phyloP scores from a whole-genome alignment of 2,329 filamentous ascomycete genomes.

The Coniochaeta prunicola region DNA sequence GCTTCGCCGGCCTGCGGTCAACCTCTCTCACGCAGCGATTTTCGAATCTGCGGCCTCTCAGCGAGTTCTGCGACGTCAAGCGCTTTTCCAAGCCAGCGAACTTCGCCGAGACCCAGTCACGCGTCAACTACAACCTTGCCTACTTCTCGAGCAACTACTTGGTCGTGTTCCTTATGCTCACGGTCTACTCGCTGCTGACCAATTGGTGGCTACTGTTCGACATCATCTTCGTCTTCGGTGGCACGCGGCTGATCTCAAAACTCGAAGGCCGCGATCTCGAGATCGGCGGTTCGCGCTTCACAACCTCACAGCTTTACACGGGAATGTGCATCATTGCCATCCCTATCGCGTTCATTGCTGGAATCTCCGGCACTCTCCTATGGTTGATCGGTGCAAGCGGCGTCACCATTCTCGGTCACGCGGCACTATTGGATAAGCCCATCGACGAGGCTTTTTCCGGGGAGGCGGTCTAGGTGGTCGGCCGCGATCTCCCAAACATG shows the following conservation, averaged over 20 bases:
- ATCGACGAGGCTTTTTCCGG: conserved; percentile 99
- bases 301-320: conserved; percentile 91
- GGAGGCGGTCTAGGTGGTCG: conserved; percentile 99
- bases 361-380: conserved; percentile 75
- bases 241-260: conserved; percentile 88
- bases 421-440: conserved; percentile 92
- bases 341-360: conserved; percentile 77
- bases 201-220: conserved; percentile 85
- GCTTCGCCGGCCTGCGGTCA: conserved; percentile 75
- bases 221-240: conserved; percentile 77
- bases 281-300: conserved; percentile 73
- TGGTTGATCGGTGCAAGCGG: conserved; percentile 96
- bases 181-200: conserved; percentile 88
- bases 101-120: conserved; percentile 51
- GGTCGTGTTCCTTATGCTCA: conserved; percentile 87
- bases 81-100: conserved; percentile 89
- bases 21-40: conserved; percentile 77
- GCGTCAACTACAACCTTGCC: conserved; percentile 67
- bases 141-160: conserved; percentile 99
- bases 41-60: conserved; percentile 82
- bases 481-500: conserved; percentile 94
- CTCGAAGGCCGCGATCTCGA: conserved; percentile 84
- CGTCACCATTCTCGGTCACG: conserved; percentile 91
- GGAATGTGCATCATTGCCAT: conserved; percentile 75
- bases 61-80: conserved; percentile 95